These are phyloP conservation scores for Dalechampia spathulata DNA, from an alignment of 441 rosid species.

Conservation along the genomic window DNA sequence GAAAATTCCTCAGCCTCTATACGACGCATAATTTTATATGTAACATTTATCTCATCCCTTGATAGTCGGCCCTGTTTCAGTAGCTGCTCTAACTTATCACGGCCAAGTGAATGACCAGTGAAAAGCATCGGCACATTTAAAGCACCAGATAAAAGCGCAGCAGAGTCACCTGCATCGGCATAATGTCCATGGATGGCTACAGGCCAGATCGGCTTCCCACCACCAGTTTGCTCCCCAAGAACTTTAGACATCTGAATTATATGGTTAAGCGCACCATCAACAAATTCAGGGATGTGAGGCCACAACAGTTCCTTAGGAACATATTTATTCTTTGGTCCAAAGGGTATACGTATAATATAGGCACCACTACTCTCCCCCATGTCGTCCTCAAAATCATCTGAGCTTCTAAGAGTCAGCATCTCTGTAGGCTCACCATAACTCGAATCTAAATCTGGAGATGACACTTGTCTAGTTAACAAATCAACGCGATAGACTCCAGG, in stretches of 20 bases:
- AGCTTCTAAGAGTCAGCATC: conserved; percentile 56
- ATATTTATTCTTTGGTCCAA: conserved; percentile 88
- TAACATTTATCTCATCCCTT: conserved; percentile 67
- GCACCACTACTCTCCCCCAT: conserved; percentile 95
- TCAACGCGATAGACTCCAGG: conserved; percentile 94
- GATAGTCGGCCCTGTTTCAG: conserved; percentile 75
- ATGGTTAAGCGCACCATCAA: conserved; percentile 83
- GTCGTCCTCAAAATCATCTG: conserved; percentile 40
- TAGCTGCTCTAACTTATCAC: conserved; percentile 88
- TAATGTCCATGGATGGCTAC: conserved; percentile 97
- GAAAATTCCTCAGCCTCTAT: conserved; percentile 90
- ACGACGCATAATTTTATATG: conserved; percentile 85
- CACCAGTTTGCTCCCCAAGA: conserved; percentile 71
- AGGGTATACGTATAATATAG: conserved; percentile 85
- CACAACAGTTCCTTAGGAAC: conserved; percentile 80
- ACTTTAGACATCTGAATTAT: conserved; percentile 79
- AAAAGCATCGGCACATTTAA: conserved; percentile 95
- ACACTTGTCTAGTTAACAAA: conserved; percentile 85
- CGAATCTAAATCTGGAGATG: conserved; percentile 81
- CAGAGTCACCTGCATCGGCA: conserved; percentile 95
- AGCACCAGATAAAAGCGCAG: conserved; percentile 92
- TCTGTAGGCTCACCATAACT: conserved; percentile 86
- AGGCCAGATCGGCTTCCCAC: conserved; percentile 83
- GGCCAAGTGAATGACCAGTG: conserved; percentile 96
- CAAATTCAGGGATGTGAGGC: conserved; percentile 95